These are phyloP conservation scores for Rhynchospora pubera DNA, from an alignment of 176 grass and related monocot species.

Conservation along the genomic window DNA sequence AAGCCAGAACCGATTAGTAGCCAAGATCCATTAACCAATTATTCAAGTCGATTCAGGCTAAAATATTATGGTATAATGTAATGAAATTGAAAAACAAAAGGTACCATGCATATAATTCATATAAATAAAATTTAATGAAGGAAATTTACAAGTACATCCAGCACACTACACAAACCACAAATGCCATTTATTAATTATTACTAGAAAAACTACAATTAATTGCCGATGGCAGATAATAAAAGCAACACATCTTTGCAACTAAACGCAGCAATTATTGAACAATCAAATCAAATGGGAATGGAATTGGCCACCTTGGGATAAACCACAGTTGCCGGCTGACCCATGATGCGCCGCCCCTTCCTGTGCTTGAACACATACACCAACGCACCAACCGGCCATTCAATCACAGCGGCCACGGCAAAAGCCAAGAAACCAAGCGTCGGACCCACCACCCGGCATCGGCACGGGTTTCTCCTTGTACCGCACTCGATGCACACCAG, in stretches of 20 bases:
- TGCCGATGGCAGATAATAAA: too few species aligned
- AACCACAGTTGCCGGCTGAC: constrained; percentile 66
- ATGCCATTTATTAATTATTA: neutral
- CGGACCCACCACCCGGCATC: constrained; percentile 77
- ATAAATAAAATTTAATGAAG: neutral
- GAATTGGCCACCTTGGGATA: constrained; percentile 49
- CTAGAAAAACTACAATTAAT: neutral
- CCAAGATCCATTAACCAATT: too few species aligned
- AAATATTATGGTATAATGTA: too few species aligned
- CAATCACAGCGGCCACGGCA: constrained; percentile 48
- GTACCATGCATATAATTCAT: neutral
- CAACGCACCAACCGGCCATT: constrained; percentile 77
- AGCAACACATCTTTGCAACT: neutral
- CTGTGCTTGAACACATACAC: constrained; percentile 74
- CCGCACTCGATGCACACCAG: constrained; percentile 74
- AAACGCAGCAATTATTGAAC: neutral
- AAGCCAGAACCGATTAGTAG: too few species aligned
- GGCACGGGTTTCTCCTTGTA: constrained; percentile 84
- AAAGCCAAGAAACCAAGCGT: constrained; percentile 88
- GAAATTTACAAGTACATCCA: neutral
- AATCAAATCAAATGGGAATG: constrained; percentile 50
- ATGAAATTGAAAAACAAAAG: too few species aligned
- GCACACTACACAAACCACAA: neutral
- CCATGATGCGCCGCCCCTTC: constrained; percentile 94
- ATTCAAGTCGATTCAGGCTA: too few species aligned